Base-by-base conservation (phyloP, 2,329 filamentous ascomycete species). In the Blastomyces parvus region DNA sequence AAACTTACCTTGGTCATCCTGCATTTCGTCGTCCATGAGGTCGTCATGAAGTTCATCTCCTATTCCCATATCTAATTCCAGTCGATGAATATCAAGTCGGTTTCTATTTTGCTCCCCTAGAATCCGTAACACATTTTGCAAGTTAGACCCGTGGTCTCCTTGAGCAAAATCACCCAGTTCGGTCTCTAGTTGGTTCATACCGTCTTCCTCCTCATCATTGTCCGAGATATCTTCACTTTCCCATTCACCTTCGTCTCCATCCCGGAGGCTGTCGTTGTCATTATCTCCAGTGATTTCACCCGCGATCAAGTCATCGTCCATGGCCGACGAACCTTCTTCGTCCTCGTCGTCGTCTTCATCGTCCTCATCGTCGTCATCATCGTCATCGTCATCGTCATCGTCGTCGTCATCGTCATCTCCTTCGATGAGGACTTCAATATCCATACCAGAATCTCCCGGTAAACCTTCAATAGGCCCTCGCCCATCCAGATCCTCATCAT, bases 391-490 rank as follows among this genome's bases (percentile, higher is more conserved):
- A 3, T 84, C 81, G 1, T 81, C 82, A 38, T 85, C 83, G 36
- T 85, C 84, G 1, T 86, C 84, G 14, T 86, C 83, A 8, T 83
- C 79, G 7, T 81, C 81, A 27, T 83, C 86, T 61, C 86, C 86
- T 44, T 89, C 88, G 80, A 97, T 89, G 66, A 96, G 90, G 68
- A 97, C 89, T 78, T 96, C 92, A 60, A 97, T 89, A 46, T 90
- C 86, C 75, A 86, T 82, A 30, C 77, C 79, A n/a, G 80, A 76
- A 69, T 87, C 84, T 17, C 84, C 85, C 48, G 84, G 80, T 50
- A 86, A 75, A 63, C 85, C 85, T 79, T 87, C 85, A 59, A 87
- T 84, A 13, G 81, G 81, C 6, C 91, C 93, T 82, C 95, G 92
- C 48, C 87, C 89, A 65, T 86, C 87, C 60, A 91, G 83, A 36